phyloP scores from a whole-genome alignment of 2,329 filamentous ascomycete species.

The Akanthomyces uredinophilus region DNA sequence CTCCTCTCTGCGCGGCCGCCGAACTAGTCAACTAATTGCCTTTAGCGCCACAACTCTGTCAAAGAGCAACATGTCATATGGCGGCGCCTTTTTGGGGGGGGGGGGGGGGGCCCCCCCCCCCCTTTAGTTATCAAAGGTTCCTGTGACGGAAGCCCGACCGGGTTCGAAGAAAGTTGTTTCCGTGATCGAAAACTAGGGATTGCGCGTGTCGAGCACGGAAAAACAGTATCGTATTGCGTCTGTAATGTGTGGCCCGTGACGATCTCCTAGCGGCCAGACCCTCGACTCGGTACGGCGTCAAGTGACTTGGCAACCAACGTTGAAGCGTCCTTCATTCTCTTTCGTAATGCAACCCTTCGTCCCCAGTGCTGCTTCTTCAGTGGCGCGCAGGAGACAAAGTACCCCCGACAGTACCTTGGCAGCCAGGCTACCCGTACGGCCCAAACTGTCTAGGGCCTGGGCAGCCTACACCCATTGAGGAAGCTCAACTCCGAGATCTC shows the following conservation, averaged over 20 bases:
- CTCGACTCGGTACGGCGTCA: no score
- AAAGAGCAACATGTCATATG: not conserved
- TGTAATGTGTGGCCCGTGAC: no score
- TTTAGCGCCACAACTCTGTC: not conserved
- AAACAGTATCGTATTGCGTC: no score
- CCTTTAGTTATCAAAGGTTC: not conserved
- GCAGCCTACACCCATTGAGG: constrained; percentile 12
- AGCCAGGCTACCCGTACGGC: constrained; percentile 1
- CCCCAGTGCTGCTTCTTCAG: not conserved
- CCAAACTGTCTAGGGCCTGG: constrained; percentile 3
- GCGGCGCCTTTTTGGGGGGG: no score
- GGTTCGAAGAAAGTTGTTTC: no score
- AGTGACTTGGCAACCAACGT: no score
- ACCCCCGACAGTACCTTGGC: not conserved
- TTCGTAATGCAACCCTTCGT: no score
- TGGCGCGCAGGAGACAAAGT: not conserved
- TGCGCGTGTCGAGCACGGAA: not conserved
- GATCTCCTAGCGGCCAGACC: no score
- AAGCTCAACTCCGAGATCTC: constrained; percentile 9
- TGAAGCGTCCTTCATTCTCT: no score
- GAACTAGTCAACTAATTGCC: not conserved
- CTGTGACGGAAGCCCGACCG: not conserved
- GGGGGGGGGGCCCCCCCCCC: no score
- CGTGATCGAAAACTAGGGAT: not conserved
- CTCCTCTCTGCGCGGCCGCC: not conserved